Percentiles rank a stretch among this genome's conserved stretches.
These are phyloP conservation scores for Chondrostereum purpureum DNA, from an alignment of 1,284 basidiomycete genomes.

Conservation along the genomic window DNA sequence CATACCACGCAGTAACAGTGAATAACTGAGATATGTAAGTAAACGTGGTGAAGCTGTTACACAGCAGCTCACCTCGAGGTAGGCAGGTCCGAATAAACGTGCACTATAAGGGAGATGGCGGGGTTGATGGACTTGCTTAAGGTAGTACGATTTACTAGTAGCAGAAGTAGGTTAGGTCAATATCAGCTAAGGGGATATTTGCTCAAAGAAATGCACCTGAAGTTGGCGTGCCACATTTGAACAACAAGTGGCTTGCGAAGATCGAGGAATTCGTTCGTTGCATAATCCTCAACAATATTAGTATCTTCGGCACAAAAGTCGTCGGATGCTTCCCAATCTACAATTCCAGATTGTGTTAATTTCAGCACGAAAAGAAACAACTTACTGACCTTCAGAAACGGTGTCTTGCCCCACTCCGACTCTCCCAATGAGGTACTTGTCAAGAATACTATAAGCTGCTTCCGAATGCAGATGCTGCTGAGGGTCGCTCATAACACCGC, in stretches of 20 bases:
- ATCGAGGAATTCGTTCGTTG: constrained; percentile 91
- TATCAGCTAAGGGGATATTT: background rate
- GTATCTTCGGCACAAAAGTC: constrained; percentile 89
- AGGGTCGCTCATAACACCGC: constrained; percentile 75
- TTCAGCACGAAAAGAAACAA: constrained; percentile 21
- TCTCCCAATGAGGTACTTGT: constrained; percentile 80
- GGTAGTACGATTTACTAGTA: constrained; percentile 82
- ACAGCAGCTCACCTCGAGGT: constrained; percentile 62
- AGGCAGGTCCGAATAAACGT: constrained; percentile 77
- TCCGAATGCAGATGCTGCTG: constrained; percentile 89
- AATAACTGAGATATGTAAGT: constrained; percentile 47
- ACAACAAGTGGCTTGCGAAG: constrained; percentile 79
- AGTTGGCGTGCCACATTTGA: constrained; percentile 82
- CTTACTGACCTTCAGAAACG: constrained; percentile 64
- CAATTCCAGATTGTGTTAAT: background rate
- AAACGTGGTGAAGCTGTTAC: background rate
- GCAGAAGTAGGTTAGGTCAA: background rate
- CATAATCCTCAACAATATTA: constrained; percentile 70
- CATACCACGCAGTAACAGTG: constrained; percentile 91
- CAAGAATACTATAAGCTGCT: constrained; percentile 87
- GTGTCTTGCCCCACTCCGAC: constrained; percentile 71
- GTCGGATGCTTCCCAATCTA: constrained; percentile 83
- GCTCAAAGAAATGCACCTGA: constrained; percentile 33
- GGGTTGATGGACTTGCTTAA: constrained; percentile 95
- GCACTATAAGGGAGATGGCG: constrained; percentile 86